Evolutionary conservation across 805 yeast genomes (phyloP), one percentile per base, ranked within the genome.

Genomic region (Cyberlindnera bimundalis): DNA sequence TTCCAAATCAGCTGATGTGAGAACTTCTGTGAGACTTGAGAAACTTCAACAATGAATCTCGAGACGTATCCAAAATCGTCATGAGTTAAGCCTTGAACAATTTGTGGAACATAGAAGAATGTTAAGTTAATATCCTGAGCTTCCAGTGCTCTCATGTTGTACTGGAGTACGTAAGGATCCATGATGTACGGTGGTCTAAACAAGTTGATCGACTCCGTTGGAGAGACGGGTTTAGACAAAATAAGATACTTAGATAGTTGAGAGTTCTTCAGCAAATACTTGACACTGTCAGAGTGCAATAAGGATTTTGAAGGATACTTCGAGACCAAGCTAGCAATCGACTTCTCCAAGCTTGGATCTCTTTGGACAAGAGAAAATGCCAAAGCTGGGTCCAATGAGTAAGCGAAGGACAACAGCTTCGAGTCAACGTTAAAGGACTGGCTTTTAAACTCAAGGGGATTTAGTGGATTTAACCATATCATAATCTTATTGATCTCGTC

Each of bases 1-100:
- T 93, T 93, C 99, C 99, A 93, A 40, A 93, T 88, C 50, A 93
- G 90, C 64, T 93, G 99, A 62, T 93, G 99, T 0, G 98, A 90
- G 70, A 93, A 93, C 47, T 91, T 68, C 51, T 86, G 95, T 20
- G 93, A 82, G 12, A 89, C 86, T 57, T 84, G 81, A 2, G 96
- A 97, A 1, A 97, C 87, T 60, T 93, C 98, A 41, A 91, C 66
- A 48, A 93, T 89, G 58, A 85, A 87, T 52, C 88, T 74, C 52
- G 86, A 88, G 33, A 91, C 95, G 53, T 88, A 90, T 1, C 97
- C 98, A 33, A 76, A 68, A 10, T 64, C 63, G 59, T 93, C 99
- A 59, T 81, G 82, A 48, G 98, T 75, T 51, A 93, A 71, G 48
- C 87, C 75, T 65, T 93, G 99, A 16, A 93, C 99, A 62, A 93